Base-by-base conservation (phyloP, 768 basidiomycete genomes). In the Mycena filopes region DNA sequence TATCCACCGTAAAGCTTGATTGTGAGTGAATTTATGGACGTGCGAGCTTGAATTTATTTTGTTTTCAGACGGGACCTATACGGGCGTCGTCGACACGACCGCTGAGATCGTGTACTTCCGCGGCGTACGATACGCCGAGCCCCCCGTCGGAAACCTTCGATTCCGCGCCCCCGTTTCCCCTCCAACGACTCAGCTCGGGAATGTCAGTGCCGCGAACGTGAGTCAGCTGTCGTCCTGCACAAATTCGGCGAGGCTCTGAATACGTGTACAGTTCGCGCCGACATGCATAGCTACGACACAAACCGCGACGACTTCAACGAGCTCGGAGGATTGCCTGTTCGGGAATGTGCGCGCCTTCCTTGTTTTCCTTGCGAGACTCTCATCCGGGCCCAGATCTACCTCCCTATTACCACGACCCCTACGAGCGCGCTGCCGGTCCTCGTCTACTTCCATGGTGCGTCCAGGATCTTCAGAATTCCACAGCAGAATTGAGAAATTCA, bases 291-390 rank as follows among this genome's bases (percentile, higher is more conserved):
- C 70, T 33, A 75, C 77, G 1, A 72, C 73, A 5, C 78, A 79
- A 50, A 75, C 66, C 0, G 71, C 69, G 0, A 70, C 77, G 3
- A 59, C 64, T 1, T 20, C 73, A 31, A 73, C 75, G 18, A 77
- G 76, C 40, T 79, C 80, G 8, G 82, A 83, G 69, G 81, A 83
- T 62, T 83, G 82, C 61, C 71, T 83, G 1, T 83, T 81, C 58
- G 79, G 78, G 55, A 83, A 83, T 69, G 82, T 82, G 40, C 60
- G 61, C 7, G n/a, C 33, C 12, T 21, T 13, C 20, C 38, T 13
- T 25, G 11, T 25, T 10, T 13, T 9, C 33, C n/a, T 2, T 26
- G 7, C 41, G 1, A 9, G 10, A 18, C 38, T 46, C 1, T n/a
- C 43, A 28, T 18, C 21, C 15, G 23, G 25, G 7, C n/a, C 18